Percentiles rank a stretch among this genome's conserved stretches.
phyloP scores from a whole-genome alignment of 495 filamentous ascomycete genomes.

The Aspergillus leporis region DNA sequence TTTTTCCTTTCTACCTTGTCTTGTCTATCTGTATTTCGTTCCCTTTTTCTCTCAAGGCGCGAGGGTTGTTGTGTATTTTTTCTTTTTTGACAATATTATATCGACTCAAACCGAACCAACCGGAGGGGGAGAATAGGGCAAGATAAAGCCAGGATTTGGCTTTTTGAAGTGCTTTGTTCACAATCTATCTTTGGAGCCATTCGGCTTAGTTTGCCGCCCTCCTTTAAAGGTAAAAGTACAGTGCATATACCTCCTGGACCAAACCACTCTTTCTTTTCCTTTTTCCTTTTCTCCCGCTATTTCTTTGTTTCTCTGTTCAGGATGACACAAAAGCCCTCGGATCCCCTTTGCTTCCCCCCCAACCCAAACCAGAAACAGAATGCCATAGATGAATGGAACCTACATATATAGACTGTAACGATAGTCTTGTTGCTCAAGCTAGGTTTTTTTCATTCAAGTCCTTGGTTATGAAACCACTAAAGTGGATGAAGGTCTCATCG shows the following conservation, averaged over 20 bases:
- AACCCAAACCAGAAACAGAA: conserved; percentile 3
- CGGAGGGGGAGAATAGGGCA: conserved; percentile 8
- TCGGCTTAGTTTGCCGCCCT: conserved; percentile 4
- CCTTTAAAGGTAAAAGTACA: conserved; percentile 8
- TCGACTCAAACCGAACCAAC: conserved; percentile 29
- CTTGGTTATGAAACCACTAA: neutral
- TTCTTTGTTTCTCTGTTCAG: conserved; percentile 19
- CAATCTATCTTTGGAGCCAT: conserved; percentile 19
- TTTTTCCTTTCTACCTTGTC: conserved; percentile 11
- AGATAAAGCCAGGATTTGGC: conserved; percentile 26
- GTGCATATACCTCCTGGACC: neutral
- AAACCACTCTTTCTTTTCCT: conserved; percentile 6
- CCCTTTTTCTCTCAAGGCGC: too few relatives aligned
- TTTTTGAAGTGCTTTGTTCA: conserved; percentile 33
- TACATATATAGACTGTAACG: conserved; percentile 1
- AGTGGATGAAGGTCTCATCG: neutral
- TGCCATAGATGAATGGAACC: conserved; percentile 17
- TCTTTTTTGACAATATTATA: conserved; percentile 30
- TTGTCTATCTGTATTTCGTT: neutral
- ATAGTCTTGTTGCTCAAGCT: neutral
- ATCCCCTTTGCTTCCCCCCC: neutral
- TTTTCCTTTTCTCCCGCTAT: conserved; percentile 2
- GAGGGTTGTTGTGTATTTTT: neutral
- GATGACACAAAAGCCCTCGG: conserved; percentile 14
- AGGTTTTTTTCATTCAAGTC: neutral